phyloP scores from a whole-genome alignment of 768 basidiomycete genomes.

The Chiua virens region DNA sequence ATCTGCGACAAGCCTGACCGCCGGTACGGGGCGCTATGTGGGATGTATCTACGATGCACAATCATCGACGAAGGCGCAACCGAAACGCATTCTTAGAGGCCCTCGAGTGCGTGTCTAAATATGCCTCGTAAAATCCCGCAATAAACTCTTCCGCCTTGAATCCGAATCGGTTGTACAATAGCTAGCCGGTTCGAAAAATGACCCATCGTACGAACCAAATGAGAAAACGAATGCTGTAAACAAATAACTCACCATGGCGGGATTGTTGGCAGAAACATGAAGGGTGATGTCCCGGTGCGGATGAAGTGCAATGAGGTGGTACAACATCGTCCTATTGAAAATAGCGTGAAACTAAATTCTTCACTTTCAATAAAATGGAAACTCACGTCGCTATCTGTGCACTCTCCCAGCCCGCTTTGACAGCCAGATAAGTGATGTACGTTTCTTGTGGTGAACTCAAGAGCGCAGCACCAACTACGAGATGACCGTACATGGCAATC shows the following conservation, averaged over 20 bases:
- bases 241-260: constrained; percentile 60
- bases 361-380: not conserved
- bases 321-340: constrained; percentile 64
- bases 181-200: constrained; percentile 34
- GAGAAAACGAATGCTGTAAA: not conserved
- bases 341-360: not conserved
- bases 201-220: not conserved
- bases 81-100: constrained; percentile 81
- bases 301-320: constrained; percentile 69
- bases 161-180: constrained; percentile 83
- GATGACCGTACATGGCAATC: constrained; percentile 65
- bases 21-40: no score
- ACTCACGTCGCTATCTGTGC: constrained; percentile 72
- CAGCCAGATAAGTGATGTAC: constrained; percentile 81
- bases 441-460: constrained; percentile 78
- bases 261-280: constrained; percentile 79
- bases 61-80: constrained; percentile 64
- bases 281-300: constrained; percentile 77
- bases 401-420: constrained; percentile 80
- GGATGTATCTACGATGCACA: not conserved
- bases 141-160: constrained; percentile 88
- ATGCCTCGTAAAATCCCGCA: constrained; percentile 78
- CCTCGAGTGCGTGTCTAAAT: constrained; percentile 66
- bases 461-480: constrained; percentile 75
- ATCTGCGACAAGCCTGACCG: no score